phyloP scores from a whole-genome alignment of 169 alveolate species.

The Neospora caninum region DNA sequence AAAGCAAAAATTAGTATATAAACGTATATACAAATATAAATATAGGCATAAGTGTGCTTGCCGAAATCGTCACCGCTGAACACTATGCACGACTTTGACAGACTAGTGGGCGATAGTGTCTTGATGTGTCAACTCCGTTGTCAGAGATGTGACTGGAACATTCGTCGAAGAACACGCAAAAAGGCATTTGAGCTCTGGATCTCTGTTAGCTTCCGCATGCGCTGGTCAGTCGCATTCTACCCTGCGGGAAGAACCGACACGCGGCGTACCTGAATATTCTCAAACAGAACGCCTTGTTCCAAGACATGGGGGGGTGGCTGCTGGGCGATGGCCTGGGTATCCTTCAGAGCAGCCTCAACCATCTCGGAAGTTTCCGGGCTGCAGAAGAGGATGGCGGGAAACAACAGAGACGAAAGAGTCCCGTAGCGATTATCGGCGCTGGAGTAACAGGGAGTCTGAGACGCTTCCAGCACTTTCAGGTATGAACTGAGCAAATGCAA shows the following conservation, averaged over 20 bases:
- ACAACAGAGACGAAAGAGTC: neutral
- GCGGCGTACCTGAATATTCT: conserved; percentile 36
- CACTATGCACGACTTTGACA: no score
- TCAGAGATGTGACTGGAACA: no score
- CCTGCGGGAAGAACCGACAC: neutral
- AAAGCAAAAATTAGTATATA: neutral
- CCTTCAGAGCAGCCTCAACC: conserved; percentile 30
- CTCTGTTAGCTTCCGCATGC: no score
- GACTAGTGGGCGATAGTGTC: no score
- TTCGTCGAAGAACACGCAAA: no score
- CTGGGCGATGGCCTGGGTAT: conserved; percentile 18
- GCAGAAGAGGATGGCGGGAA: neutral
- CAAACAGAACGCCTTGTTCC: conserved; percentile 45
- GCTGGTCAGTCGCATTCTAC: no score
- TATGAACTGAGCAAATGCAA: neutral
- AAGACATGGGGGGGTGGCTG: conserved; percentile 54
- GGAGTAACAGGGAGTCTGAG: neutral
- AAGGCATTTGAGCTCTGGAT: no score
- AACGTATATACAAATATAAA: neutral
- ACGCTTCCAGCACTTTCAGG: neutral
- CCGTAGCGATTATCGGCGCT: neutral
- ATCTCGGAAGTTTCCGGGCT: conserved; percentile 48
- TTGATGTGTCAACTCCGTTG: no score
- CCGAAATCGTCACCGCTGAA: no score
- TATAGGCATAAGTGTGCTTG: neutral